Evolutionary conservation across 179 eudicot genomes (phyloP).

Genomic region (Gypsophila paniculata): DNA sequence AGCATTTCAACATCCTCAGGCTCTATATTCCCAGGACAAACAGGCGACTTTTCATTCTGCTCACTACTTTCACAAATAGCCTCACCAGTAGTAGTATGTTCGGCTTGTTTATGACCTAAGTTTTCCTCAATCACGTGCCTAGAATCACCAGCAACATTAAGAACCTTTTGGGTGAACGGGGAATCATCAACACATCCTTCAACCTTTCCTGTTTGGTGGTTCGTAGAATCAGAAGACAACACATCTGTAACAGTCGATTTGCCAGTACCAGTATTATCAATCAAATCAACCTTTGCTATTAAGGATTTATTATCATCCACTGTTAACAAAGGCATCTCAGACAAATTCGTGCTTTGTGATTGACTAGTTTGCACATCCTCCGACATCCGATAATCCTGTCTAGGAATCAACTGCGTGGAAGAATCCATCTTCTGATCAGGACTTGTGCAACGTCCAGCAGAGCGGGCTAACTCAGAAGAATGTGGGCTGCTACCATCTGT

Average conservation of each 20-base stretch:
- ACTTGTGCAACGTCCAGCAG: slow-evolving; percentile 20
- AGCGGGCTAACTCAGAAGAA: slow-evolving; percentile 23
- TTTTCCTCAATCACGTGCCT: slow-evolving; percentile 22
- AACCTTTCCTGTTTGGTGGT: slow-evolving; percentile 21
- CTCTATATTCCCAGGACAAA: slow-evolving; percentile 26
- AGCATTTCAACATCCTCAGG: slow-evolving; percentile 20
- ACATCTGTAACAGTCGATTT: slow-evolving; percentile 15
- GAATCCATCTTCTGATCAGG: slow-evolving; percentile 25
- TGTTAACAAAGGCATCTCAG: slow-evolving; percentile 28
- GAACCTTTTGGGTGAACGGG: slow-evolving; percentile 19
- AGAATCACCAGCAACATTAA: slow-evolving; percentile 20
- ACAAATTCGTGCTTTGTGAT: slow-evolving; percentile 23
- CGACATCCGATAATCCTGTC: slow-evolving; percentile 22
- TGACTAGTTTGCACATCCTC: slow-evolving; percentile 28
- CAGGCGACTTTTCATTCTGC: slow-evolving; percentile 19
- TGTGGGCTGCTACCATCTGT: slow-evolving; percentile 9
- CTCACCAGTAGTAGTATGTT: slow-evolving; percentile 19
- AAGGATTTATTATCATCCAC: slow-evolving; percentile 21
- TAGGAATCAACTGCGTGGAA: slow-evolving; percentile 21
- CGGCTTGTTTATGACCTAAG: slow-evolving; percentile 23
- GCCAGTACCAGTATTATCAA: background rate
- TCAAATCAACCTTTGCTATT: slow-evolving; percentile 17
- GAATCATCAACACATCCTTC: slow-evolving; percentile 26
- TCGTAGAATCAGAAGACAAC: slow-evolving; percentile 32
- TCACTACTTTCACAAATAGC: slow-evolving; percentile 29